Evolutionary conservation across 306 rosid genomes (phyloP), one percentile per base, ranked within the genome.

Genomic region (Hylodesmum podocarpum): DNA sequence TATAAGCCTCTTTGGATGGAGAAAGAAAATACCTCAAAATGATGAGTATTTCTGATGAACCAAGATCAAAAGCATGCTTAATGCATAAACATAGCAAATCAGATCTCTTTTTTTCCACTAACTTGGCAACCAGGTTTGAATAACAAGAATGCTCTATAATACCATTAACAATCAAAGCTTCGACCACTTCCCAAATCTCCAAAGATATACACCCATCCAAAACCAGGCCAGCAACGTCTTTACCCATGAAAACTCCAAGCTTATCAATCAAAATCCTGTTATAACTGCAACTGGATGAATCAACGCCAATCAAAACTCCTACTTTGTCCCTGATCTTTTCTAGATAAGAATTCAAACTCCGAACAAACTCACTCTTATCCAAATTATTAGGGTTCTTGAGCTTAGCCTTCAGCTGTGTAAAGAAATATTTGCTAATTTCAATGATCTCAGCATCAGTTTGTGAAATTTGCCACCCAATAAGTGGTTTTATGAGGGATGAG

Each of bases 141-240:
- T 85, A 89, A 83, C 84, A 83, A 27, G 84, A 76, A 75, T 82
- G 86, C 19, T 79, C 81, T 33, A 92, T 66, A 80, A 81, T 57
- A 81, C 84, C 89, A 86, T 78, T 82, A 58, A 73, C 78, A 84
- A 92, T 83, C 82, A 92, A 75, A 87, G 82, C 33, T 83, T 87
- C 91, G 5, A 92, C 86, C 73, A 92, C 66, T 16, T 95, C 88
- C 97, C 97, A 95, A 11, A 84, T 87, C 87, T 85, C 95, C 51
- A 92, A 83, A 25, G 70, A 84, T 72, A 89, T 65, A 68, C 93
- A 75, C 8, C 82, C 87, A 43, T 90, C 92, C 87, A 90, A 90
- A 81, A 90, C 85, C 85, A 89, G 59, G 62, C 82, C 88, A 63
- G 81, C 75, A 41, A 88, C 92, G 39, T 86, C 87, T 69, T 81